Evolutionary conservation across 495 filamentous ascomycete genomes (phyloP), one percentile per base, ranked within the genome.

Genomic region (Tuber brumale): DNA sequence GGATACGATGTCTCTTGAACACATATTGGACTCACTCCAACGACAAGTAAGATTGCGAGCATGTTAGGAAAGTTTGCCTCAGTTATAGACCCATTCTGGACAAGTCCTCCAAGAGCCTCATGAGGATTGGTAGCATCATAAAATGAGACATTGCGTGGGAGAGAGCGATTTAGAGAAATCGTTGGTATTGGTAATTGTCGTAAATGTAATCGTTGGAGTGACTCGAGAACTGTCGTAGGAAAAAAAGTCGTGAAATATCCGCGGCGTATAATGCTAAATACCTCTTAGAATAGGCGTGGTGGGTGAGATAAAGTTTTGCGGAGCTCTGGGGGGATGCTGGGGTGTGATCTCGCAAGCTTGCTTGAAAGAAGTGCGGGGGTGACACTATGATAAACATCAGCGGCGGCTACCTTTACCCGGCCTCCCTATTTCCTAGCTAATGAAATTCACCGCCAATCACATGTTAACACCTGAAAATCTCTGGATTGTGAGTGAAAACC

Each of bases 1-100:
- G 37, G 37, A 39, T 70, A 78, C 69, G 9, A 75, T 71, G 19
- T 71, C 14, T 78, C 66, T 76, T 78, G 35, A 72, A 77, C 61
- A 31, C 76, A 0, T 18, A 45, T 45, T 14, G 44, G 44, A 45
- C 44, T 45, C n/a, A n/a, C n/a, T 14, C 14, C 44, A 45, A 45
- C 44, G 27, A 75, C 48, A 23, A 77, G 76, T 6, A 77, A 14
- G 73, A 75, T 75, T 39, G 44, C 43, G 44, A 77, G 27, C 37
- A 75, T 77, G 72, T 43, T 8, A 43, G 75, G 76, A 72, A 77
- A 71, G 44, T 39, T 39, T 39, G 1, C 5, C 37, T 39, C 37
- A 4, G 37, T 39, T 39, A 39, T 39, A 39, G 37, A 39, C 37
- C 37, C 37, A 39, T 39, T 39, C 37, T 39, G 37, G 37, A 39